phyloP scores from a whole-genome alignment of 495 filamentous ascomycete species.

The Cercophora newfieldiana region DNA sequence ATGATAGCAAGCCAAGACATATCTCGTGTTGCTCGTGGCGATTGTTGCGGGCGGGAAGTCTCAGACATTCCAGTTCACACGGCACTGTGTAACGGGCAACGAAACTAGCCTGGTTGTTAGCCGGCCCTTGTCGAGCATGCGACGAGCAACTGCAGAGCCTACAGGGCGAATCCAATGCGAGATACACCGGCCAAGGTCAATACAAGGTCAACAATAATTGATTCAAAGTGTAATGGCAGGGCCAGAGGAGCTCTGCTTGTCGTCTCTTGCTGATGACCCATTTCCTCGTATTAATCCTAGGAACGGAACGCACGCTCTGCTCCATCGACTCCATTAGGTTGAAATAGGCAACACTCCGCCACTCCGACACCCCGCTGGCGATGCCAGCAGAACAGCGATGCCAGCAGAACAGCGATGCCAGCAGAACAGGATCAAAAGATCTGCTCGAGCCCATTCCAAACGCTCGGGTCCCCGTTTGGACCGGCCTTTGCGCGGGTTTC shows the following conservation, averaged over 20 bases:
- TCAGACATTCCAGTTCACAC: background rate
- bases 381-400: background rate
- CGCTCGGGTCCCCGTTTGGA: constrained; percentile 39
- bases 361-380: background rate
- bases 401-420: background rate
- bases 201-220: background rate
- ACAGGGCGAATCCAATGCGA: background rate
- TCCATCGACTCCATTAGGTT: background rate
- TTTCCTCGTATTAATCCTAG: background rate
- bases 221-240: background rate
- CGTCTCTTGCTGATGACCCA: background rate
- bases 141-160: background rate
- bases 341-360: background rate
- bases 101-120: no score
- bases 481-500: constrained; percentile 59
- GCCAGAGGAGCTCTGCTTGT: background rate
- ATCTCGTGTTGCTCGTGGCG: background rate
- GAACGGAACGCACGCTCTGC: background rate
- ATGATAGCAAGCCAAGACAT: background rate
- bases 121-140: no score
- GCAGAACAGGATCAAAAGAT: constrained; percentile 34
- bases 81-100: background rate
- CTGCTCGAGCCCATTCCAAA: constrained; percentile 53
- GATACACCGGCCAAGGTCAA: no score
- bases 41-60: background rate